Conservation (phyloP, 768 basidiomycete genomes). For the Pleurotus pulmonarius region DNA sequence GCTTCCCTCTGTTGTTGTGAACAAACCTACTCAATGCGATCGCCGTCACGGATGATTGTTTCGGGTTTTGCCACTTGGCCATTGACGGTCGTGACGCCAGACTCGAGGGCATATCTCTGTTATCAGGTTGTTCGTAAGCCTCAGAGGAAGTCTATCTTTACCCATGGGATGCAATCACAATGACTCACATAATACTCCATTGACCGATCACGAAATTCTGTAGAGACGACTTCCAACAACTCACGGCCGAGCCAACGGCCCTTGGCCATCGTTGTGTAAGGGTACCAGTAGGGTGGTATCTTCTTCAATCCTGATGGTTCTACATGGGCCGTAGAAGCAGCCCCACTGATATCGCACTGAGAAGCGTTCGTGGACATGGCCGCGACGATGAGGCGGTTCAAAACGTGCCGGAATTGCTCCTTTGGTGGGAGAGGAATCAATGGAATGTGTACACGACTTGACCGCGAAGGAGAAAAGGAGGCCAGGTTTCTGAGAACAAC, state of each 20-base stretch:
- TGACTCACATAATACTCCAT: constrained; percentile 92
- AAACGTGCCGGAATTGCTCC: constrained; percentile 55
- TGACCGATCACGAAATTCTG: constrained; percentile 90
- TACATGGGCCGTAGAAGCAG: constrained; percentile 19
- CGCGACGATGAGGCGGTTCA: constrained; percentile 47
- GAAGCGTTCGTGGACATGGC: constrained; percentile 39
- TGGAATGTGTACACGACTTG: constrained; percentile 32
- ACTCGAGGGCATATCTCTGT: constrained; percentile 66
- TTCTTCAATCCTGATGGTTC: constrained; percentile 60
- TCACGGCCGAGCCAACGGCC: constrained; percentile 85
- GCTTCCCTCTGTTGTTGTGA: constrained; percentile 2
- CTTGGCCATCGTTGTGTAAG: constrained; percentile 92
- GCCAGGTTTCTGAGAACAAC: constrained; percentile 8
- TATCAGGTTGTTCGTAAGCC: neutral
- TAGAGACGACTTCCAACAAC: constrained; percentile 87
- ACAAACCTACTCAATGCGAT: constrained; percentile 77
- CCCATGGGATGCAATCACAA: constrained; percentile 1
- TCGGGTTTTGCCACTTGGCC: constrained; percentile 80
- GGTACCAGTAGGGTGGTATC: constrained; percentile 87
- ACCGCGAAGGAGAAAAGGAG: constrained; percentile 17
- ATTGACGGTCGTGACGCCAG: constrained; percentile 94
- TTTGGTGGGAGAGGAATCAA: constrained; percentile 46
- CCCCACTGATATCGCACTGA: neutral
- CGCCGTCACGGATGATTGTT: constrained; percentile 79
- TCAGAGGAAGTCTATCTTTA: constrained; percentile 1